Percentiles rank a stretch among this genome's conserved stretches.
Evolutionary conservation across 306 rosid genomes (phyloP).

Genomic region (Ceratonia siliqua): DNA sequence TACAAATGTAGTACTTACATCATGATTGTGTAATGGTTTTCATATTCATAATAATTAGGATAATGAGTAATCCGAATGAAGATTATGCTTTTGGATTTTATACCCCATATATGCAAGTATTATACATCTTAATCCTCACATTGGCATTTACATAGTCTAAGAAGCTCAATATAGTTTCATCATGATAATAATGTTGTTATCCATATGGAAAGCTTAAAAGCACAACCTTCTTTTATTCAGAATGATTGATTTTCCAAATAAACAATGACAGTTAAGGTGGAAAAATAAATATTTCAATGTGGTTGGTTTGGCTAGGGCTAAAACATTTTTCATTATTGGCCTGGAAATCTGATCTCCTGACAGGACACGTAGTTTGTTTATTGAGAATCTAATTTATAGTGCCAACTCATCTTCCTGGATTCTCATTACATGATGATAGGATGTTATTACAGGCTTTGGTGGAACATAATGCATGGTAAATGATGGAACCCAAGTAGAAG

Average conservation of each 20-base stretch:
- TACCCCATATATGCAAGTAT: neutral
- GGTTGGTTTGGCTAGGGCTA: slow-evolving; percentile 8
- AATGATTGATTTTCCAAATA: slow-evolving; percentile 16
- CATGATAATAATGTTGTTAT: neutral
- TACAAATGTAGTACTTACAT: neutral
- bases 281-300: neutral
- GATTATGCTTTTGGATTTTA: neutral
- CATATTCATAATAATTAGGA: neutral
- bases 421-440: neutral
- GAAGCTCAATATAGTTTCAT: neutral
- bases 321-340: slow-evolving; percentile 1
- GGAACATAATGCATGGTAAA: neutral
- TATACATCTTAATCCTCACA: neutral
- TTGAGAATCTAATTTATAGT: neutral
- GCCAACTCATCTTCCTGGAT: neutral
- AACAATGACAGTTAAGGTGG: neutral
- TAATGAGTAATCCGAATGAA: neutral
- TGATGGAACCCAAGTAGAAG: too few relatives aligned
- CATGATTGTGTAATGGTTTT: neutral
- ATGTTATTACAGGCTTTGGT: neutral
- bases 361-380: neutral
- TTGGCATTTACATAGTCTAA: neutral
- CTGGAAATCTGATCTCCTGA: neutral
- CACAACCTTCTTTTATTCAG: neutral
- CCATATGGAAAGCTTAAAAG: neutral